Evolutionary conservation across 345 rosid genomes (phyloP), one percentile per base, ranked within the genome.

Genomic region (Syzygium grande): DNA sequence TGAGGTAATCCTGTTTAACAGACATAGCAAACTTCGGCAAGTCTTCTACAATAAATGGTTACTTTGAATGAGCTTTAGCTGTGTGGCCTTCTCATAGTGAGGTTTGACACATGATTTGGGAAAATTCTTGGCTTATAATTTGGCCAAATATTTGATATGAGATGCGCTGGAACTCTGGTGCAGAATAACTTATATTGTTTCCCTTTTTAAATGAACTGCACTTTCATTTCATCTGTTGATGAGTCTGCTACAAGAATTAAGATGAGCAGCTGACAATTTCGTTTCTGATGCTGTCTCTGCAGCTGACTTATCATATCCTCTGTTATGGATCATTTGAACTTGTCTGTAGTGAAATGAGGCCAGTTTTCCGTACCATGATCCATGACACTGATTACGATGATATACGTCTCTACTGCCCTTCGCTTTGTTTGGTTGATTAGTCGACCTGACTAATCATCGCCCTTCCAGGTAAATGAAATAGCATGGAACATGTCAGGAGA

Each of bases 401-500:
- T 73, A 73, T 73, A 38, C 25, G 19, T 73, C 49, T 34, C 2
- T 1, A 34, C 83, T 34, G 13, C 8, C 49, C 49, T 73, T 73
- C 83, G 19, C 83, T 73, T 38, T 73, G 49, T 34, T 38, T 38
- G 83, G 49, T 73, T 73, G 49, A 73, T 38, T 38, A 73, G 23
- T 38, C 0, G 27, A 73, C 49, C 27, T 73, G 46, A 51, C 83
- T 34, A 59, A 51, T 34, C 15, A 51, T 84, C 13, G 52, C 79
- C 53, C 78, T 52, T 86, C 87, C 89, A 98, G 99, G 99, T 98
- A 43, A 98, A 98, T 91, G 99, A 98, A 92, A 98, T 98, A 90
- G 98, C 99, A 85, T 98, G 99, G 99, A 93, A 98, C 92, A 96
- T 93, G 94, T 92, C 98, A 15, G 98, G 99, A 89, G 98, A 97